Evolutionary conservation across 2,329 filamentous ascomycete genomes (phyloP).

Genomic region (Harringtonia aguacate): DNA sequence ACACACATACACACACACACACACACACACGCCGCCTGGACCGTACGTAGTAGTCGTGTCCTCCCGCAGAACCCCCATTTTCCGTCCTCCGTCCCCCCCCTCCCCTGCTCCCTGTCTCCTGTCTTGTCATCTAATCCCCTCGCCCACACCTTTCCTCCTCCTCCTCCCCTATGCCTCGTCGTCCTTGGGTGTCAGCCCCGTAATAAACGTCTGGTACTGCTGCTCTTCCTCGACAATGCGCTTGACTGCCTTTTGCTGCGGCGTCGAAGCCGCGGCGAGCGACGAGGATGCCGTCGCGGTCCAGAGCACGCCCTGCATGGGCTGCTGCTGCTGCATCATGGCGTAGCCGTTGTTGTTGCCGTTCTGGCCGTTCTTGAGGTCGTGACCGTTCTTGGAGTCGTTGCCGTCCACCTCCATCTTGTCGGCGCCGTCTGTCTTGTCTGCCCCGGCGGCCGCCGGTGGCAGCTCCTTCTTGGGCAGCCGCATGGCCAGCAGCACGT

Average conservation of each 20-base stretch:
- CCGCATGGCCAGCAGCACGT: slow-evolving; percentile 56
- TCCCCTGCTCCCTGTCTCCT: no score
- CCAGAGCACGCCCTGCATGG: slow-evolving; percentile 13
- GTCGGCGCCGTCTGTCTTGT: background rate
- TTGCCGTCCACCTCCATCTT: slow-evolving; percentile 18
- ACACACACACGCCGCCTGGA: no score
- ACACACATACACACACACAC: no score
- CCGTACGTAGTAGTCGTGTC: no score
- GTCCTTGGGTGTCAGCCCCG: slow-evolving; percentile 23
- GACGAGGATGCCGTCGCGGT: slow-evolving; percentile 7
- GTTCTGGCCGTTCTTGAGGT: background rate
- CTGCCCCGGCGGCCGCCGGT: no score
- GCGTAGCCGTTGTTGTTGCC: background rate
- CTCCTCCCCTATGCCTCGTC: slow-evolving; percentile 7
- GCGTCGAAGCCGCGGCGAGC: background rate
- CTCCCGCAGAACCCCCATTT: no score
- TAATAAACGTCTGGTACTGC: slow-evolving; percentile 35
- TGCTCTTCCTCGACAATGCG: slow-evolving; percentile 29
- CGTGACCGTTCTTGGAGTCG: background rate
- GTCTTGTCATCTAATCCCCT: no score
- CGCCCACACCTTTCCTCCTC: no score
- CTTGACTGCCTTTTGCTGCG: slow-evolving; percentile 7
- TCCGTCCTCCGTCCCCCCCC: background rate
- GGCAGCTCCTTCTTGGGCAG: slow-evolving; percentile 35
- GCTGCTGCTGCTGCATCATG: slow-evolving; percentile 7